Conservation (phyloP, 331 rosid genomes). For the Cydonia oblonga region DNA sequence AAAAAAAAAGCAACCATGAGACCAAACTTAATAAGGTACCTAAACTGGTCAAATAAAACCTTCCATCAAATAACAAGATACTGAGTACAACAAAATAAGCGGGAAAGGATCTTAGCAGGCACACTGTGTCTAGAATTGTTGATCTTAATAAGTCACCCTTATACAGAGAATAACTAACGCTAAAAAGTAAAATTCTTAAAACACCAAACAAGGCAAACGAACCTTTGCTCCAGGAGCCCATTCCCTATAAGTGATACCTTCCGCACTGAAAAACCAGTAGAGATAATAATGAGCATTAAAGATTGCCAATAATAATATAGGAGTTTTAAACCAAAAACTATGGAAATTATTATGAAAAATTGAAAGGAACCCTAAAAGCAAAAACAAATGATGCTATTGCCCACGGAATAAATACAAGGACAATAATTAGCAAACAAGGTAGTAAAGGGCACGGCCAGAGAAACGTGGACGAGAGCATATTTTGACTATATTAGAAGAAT, state of each 20-base stretch:
- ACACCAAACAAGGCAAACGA: conserved; percentile 1
- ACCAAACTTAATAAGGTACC: not conserved
- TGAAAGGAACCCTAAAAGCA: not conserved
- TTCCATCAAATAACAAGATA: not conserved
- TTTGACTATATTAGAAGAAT: too few relatives aligned
- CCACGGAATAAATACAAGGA: not conserved
- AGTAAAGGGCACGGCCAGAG: not conserved
- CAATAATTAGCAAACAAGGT: not conserved
- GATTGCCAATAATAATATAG: too few relatives aligned
- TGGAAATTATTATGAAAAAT: not conserved
- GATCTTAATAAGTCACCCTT: not conserved
- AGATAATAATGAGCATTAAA: conserved; percentile 19
- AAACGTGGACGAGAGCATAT: not conserved
- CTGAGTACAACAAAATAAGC: not conserved
- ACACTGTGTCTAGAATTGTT: not conserved
- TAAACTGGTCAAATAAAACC: not conserved
- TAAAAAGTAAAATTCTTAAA: not conserved
- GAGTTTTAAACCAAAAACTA: not conserved
- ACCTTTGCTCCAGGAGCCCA: conserved; percentile 99
- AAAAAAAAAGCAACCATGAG: conserved; percentile 2
- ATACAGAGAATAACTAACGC: not conserved
- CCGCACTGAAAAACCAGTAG: conserved; percentile 50
- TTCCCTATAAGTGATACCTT: conserved; percentile 83
- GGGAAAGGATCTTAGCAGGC: not conserved
- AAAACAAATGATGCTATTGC: not conserved